phyloP scores from a whole-genome alignment of 768 basidiomycete species.

The Hydnum rufescens region DNA sequence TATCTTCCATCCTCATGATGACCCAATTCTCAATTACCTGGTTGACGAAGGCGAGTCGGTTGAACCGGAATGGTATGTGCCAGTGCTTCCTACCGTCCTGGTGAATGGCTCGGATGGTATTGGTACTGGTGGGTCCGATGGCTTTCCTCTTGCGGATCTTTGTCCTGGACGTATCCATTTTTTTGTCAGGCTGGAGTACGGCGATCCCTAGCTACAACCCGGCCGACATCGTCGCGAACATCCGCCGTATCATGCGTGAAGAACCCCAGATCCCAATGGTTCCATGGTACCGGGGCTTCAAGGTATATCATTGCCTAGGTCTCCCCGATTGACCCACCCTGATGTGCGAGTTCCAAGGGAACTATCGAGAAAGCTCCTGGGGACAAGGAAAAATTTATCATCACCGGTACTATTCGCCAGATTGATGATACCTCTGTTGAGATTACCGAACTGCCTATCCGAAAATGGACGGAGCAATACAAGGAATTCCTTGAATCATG shows the following conservation, averaged over 20 bases:
- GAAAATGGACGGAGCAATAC: conserved; percentile 85
- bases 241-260: conserved; percentile 67
- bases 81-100: conserved; percentile 69
- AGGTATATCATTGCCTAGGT: conserved; percentile 14
- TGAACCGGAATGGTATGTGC: conserved; percentile 91
- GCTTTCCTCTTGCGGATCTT: not conserved
- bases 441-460: conserved; percentile 87
- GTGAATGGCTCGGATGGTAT: conserved; percentile 95
- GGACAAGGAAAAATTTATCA: conserved; percentile 69
- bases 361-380: conserved; percentile 50
- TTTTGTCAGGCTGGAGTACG: conserved; percentile 74
- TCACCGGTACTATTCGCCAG: conserved; percentile 53
- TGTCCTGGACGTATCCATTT: not conserved
- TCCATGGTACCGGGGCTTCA: conserved; percentile 95
- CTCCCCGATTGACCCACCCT: not conserved
- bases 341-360: conserved; percentile 26
- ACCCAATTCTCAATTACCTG: conserved; percentile 62
- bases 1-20: conserved; percentile 69
- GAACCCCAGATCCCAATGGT: conserved; percentile 72
- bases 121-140: conserved; percentile 52
- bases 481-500: conserved; percentile 82
- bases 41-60: conserved; percentile 72
- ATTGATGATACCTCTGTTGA: conserved; percentile 77
- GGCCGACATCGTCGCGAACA: conserved; percentile 67
- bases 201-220: conserved; percentile 85